Evolutionary conservation across 352 stramenopile species (phyloP).

Genomic region (Peronospora destructor): DNA sequence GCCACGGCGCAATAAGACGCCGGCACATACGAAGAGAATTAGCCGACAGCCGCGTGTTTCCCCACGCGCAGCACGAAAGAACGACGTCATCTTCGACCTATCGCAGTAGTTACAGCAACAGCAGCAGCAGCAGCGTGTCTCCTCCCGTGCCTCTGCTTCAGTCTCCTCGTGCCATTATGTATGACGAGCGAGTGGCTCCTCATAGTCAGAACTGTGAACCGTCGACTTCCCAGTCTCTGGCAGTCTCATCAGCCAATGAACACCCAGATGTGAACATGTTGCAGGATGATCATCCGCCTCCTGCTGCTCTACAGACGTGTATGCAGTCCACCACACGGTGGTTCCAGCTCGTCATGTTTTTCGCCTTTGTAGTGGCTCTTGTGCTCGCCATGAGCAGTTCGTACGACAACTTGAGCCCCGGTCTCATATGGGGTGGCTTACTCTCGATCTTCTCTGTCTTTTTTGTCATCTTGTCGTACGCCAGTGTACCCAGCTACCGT

Average conservation of each 20-base stretch:
- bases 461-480: constrained; percentile 82
- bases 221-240: constrained; percentile 36
- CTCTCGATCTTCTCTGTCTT: constrained; percentile 82
- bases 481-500: constrained; percentile 66
- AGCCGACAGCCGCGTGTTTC: too few species aligned
- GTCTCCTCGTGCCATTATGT: constrained; percentile 22
- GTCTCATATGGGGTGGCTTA: constrained; percentile 78
- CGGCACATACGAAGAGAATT: too few species aligned
- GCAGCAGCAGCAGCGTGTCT: constrained; percentile 9
- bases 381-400: constrained; percentile 46
- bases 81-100: constrained; percentile 5
- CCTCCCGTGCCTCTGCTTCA: constrained; percentile 21
- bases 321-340: constrained; percentile 70
- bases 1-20: too few species aligned
- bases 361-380: constrained; percentile 57
- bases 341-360: constrained; percentile 84
- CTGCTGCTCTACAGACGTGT: constrained; percentile 42
- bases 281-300: constrained; percentile 27
- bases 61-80: not conserved
- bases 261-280: constrained; percentile 45
- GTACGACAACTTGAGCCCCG: constrained; percentile 75
- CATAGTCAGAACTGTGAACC: not conserved
- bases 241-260: constrained; percentile 27
- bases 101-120: constrained; percentile 1
- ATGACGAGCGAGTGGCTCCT: constrained; percentile 9